Conservation (phyloP, 1,139 yeast species). For the Eremothecium gossypii region DNA sequence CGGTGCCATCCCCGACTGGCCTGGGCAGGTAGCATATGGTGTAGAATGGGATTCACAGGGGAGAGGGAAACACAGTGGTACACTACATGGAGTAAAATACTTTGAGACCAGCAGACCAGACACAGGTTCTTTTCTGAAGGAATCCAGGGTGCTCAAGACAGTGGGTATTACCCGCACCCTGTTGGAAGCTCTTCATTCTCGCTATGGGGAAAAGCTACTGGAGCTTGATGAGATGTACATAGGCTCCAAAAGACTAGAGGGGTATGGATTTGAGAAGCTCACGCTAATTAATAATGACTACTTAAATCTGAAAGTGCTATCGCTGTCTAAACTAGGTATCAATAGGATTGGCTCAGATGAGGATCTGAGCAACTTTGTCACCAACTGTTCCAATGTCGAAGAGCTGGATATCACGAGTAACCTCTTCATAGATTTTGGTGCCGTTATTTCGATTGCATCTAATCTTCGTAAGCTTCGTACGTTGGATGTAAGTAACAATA, state of each 20-base stretch:
- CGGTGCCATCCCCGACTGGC: conserved; percentile 61
- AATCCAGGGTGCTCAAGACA: conserved; percentile 26
- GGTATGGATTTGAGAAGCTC: conserved; percentile 56
- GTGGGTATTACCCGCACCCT: conserved; percentile 27
- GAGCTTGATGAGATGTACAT: conserved; percentile 32
- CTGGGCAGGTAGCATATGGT: conserved; percentile 49
- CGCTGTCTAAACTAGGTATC: conserved; percentile 39
- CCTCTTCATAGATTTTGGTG: conserved; percentile 37
- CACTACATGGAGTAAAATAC: conserved; percentile 36
- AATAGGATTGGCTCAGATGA: conserved; percentile 13
- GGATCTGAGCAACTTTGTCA: conserved; percentile 2
- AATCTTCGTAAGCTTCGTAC: conserved; percentile 34
- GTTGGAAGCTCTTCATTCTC: conserved; percentile 40
- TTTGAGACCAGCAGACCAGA: conserved; percentile 31
- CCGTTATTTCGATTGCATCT: conserved; percentile 34
- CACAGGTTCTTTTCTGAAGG: conserved; percentile 64
- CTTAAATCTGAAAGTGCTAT: conserved; percentile 37
- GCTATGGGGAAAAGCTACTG: conserved; percentile 34
- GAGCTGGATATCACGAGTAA: conserved; percentile 58
- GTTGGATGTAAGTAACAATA: conserved; percentile 56
- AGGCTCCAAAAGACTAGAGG: conserved; percentile 50
- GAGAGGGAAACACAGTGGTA: conserved; percentile 51
- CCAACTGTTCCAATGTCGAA: conserved; percentile 21
- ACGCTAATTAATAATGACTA: conserved; percentile 41
- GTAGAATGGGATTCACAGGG: conserved; percentile 73